These are phyloP conservation scores for Phytophthora aleatoria DNA, from an alignment of 352 stramenopile species.

Conservation along the genomic window DNA sequence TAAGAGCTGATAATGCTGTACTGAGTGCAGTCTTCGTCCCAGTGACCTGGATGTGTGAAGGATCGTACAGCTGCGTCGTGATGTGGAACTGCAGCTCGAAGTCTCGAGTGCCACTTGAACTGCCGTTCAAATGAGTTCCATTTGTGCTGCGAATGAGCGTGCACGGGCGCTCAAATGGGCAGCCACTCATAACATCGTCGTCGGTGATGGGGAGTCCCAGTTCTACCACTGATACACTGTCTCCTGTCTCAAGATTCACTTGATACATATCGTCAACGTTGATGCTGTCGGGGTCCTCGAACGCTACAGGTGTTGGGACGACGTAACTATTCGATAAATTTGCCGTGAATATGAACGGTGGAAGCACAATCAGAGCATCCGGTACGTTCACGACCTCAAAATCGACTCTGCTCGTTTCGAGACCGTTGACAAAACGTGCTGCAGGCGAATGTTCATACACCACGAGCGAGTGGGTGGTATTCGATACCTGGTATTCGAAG, in stretches of 20 bases:
- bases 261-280: conserved; percentile 41
- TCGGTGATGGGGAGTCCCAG: conserved; percentile 53
- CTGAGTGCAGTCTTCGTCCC: conserved; percentile 46
- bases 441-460: conserved; percentile 17
- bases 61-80: conserved; percentile 44
- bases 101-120: conserved; percentile 19
- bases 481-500: conserved; percentile 45
- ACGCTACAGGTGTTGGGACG: conserved; percentile 46
- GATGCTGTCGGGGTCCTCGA: conserved; percentile 58
- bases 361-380: conserved; percentile 51
- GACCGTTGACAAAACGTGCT: conserved; percentile 18
- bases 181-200: conserved; percentile 58
- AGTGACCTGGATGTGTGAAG: conserved; percentile 47
- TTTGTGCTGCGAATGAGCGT: conserved; percentile 41
- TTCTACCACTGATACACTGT: conserved; percentile 42
- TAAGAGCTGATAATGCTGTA: conserved; percentile 39
- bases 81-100: conserved; percentile 33
- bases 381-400: conserved; percentile 58
- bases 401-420: conserved; percentile 37
- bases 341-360: conserved; percentile 43
- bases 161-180: conserved; percentile 55
- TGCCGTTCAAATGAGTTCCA: conserved; percentile 29
- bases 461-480: conserved; percentile 14
- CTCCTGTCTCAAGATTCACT: conserved; percentile 46
- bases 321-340: conserved; percentile 25